A percentile compares a stretch with the other conserved stretches of the same genome.
Conservation (phyloP, 768 basidiomycete species). For the Lactarius indigo region DNA sequence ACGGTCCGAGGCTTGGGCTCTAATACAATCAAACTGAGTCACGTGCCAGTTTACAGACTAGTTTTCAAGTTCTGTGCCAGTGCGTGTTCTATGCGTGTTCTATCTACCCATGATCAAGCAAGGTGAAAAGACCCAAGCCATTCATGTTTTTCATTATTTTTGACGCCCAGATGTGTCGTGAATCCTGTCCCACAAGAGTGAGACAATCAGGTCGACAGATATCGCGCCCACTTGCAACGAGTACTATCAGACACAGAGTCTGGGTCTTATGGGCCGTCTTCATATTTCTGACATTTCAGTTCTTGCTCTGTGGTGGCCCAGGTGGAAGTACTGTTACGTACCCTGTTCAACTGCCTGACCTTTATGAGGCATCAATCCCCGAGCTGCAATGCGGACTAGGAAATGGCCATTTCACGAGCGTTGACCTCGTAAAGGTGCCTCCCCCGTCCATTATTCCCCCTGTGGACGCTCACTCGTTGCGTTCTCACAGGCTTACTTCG, state of each 20-base stretch:
- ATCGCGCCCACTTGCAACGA: neutral
- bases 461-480: neutral
- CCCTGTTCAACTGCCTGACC: constrained; percentile 33
- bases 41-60: too few species aligned
- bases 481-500: constrained; percentile 38
- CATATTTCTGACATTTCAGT: neutral
- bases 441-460: neutral
- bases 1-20: too few species aligned
- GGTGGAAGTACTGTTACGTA: neutral
- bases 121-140: too few species aligned
- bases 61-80: too few species aligned
- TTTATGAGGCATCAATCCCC: constrained; percentile 40
- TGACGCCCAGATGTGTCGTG: too few species aligned
- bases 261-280: neutral
- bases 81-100: too few species aligned
- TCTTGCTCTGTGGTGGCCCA: neutral
- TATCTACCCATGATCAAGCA: too few species aligned
- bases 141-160: too few species aligned
- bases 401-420: constrained; percentile 37
- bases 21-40: too few species aligned
- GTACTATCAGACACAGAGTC: neutral
- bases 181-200: too few species aligned
- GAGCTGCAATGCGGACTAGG: constrained; percentile 40
- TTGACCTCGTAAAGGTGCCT: constrained; percentile 39
- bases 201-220: neutral